Evolutionary conservation across 2,329 filamentous ascomycete species (phyloP).

Genomic region (Teratosphaeria pseudoeucalypti): DNA sequence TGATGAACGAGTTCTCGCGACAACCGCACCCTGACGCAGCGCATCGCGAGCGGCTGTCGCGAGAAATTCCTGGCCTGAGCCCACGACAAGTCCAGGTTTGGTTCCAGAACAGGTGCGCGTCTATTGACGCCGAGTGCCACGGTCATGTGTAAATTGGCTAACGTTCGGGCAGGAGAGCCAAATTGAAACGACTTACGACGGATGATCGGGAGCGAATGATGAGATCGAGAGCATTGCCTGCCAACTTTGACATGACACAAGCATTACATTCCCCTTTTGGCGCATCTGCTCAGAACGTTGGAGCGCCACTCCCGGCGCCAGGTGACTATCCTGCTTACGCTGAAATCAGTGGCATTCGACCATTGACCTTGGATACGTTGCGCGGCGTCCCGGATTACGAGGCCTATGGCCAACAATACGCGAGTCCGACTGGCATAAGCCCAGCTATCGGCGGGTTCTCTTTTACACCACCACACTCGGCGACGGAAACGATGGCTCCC

Average conservation of each 20-base stretch:
- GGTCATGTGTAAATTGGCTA: slow-evolving; percentile 3
- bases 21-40: slow-evolving; percentile 90
- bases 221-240: slow-evolving; percentile 48
- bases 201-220: slow-evolving; percentile 53
- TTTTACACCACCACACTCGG: slow-evolving; percentile 44
- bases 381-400: slow-evolving; percentile 54
- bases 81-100: slow-evolving; percentile 92
- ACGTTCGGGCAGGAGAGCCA: slow-evolving; percentile 40
- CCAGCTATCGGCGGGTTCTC: slow-evolving; percentile 58
- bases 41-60: slow-evolving; percentile 74
- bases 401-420: slow-evolving; percentile 55
- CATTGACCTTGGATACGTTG: slow-evolving; percentile 58
- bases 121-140: neutral
- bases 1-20: slow-evolving; percentile 94
- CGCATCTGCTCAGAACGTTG: slow-evolving; percentile 30
- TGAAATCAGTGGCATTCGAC: slow-evolving; percentile 54
- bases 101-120: slow-evolving; percentile 85
- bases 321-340: slow-evolving; percentile 27
- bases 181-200: slow-evolving; percentile 50
- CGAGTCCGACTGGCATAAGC: slow-evolving; percentile 49
- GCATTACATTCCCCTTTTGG: slow-evolving; percentile 47
- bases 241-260: slow-evolving; percentile 50
- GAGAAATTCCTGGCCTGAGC: slow-evolving; percentile 83
- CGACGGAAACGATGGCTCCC: slow-evolving; percentile 37
- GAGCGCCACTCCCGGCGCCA: slow-evolving; percentile 40